Conservation (phyloP, 192 early-diverging fungal genomes). For the Backusella sp. region DNA sequence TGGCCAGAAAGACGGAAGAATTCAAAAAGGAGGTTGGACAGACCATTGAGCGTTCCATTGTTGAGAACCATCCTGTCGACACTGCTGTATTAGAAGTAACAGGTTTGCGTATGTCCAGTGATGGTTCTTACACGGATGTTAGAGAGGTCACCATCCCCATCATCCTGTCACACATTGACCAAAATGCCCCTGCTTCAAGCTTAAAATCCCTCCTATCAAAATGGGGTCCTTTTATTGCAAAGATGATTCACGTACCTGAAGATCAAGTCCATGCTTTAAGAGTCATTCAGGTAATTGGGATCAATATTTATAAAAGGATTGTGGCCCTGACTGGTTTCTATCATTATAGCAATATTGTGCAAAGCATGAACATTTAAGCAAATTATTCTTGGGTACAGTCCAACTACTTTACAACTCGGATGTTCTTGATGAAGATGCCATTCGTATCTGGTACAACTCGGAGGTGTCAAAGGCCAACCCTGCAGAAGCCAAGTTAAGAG, state of each 20-base stretch:
- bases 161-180: constrained; percentile 64
- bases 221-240: constrained; percentile 72
- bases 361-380: constrained; percentile 38
- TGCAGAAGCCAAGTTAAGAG: constrained; percentile 46
- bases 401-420: constrained; percentile 75
- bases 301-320: background rate
- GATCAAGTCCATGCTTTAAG: constrained; percentile 76
- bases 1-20: constrained; percentile 56
- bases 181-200: constrained; percentile 40
- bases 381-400: constrained; percentile 61
- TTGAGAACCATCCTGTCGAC: constrained; percentile 71
- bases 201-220: constrained; percentile 46
- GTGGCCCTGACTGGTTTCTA: background rate
- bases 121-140: constrained; percentile 79
- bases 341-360: constrained; percentile 51
- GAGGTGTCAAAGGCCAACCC: constrained; percentile 43
- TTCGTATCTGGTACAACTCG: constrained; percentile 72
- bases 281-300: constrained; percentile 39
- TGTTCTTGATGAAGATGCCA: constrained; percentile 77
- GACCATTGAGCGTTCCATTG: constrained; percentile 81
- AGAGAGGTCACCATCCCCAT: constrained; percentile 71
- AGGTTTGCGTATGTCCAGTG: constrained; percentile 82
- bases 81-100: constrained; percentile 83
- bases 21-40: constrained; percentile 69
- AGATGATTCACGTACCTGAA: constrained; percentile 59